Conservation (phyloP, 441 rosid species). For the Omphalea diandra region DNA sequence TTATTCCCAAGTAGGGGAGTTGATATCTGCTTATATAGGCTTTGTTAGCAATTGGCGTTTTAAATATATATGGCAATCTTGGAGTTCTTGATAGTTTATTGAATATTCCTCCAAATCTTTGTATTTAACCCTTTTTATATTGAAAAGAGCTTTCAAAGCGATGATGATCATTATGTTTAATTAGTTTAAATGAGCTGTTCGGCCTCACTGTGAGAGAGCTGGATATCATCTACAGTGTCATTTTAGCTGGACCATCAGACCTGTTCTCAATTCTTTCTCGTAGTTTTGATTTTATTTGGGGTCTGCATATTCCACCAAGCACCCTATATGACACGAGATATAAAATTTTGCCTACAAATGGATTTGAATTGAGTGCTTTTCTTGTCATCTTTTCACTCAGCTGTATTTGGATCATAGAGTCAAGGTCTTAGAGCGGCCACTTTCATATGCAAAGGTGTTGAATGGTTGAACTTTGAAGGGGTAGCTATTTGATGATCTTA, state of each 20-base stretch:
- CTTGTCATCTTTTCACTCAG: no score
- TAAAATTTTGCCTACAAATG: no score
- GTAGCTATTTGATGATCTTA: no score
- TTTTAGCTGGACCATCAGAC: not conserved
- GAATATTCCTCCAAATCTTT: conserved; percentile 4
- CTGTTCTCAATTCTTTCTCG: not conserved
- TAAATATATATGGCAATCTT: not conserved
- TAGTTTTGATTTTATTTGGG: not conserved
- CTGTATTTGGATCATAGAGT: no score
- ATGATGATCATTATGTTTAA: conserved; percentile 4
- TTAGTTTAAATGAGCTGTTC: conserved; percentile 6
- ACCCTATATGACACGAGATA: no score
- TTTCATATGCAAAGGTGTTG: no score
- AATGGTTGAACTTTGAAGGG: not conserved
- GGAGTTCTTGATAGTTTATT: conserved; percentile 7
- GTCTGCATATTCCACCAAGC: no score
- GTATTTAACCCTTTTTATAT: conserved; percentile 21
- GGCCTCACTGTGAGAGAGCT: not conserved
- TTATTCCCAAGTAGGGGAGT: not conserved
- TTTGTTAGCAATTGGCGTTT: conserved; percentile 11
- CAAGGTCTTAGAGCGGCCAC: no score
- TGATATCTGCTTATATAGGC: conserved; percentile 18
- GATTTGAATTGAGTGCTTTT: no score
- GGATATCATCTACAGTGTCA: not conserved
- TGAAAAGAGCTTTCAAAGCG: conserved; percentile 18